These are phyloP conservation scores for Echinochloa phyllopogon DNA, from an alignment of 176 grass and related monocot genomes.

Conservation along the genomic window DNA sequence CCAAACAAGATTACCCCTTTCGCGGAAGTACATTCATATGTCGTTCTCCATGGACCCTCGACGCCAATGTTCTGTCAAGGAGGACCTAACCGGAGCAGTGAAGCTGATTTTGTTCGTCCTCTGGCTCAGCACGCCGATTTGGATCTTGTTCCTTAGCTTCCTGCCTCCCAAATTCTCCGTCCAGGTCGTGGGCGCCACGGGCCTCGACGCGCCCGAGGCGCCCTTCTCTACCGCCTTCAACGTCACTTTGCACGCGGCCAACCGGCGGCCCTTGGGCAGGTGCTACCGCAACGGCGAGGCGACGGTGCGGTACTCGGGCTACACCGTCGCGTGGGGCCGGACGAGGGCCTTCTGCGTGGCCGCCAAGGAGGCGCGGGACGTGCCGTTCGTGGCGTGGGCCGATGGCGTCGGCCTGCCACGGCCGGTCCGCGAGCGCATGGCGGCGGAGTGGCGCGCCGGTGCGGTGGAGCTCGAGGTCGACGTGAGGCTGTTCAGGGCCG, in stretches of 20 bases:
- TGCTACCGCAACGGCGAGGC: constrained; percentile 45
- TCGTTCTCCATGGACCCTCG: background rate
- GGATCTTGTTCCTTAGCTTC: background rate
- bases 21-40: background rate
- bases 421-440: constrained; percentile 7
- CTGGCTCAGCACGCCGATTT: background rate
- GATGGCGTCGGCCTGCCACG: constrained; percentile 25
- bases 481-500: background rate
- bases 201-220: background rate
- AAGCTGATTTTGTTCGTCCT: background rate
- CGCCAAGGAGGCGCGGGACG: background rate
- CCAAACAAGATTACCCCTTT: background rate
- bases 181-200: background rate
- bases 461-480: constrained; percentile 22
- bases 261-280: background rate
- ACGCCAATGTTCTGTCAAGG: background rate
- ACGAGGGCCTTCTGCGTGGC: constrained; percentile 43
- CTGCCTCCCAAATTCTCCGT: constrained; percentile 39
- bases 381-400: constrained; percentile 45
- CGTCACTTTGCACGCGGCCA: constrained; percentile 13
- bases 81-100: background rate
- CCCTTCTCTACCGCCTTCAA: constrained; percentile 29
- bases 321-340: constrained; percentile 34
- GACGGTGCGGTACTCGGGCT: constrained; percentile 27
- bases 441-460: background rate